phyloP scores from a whole-genome alignment of 331 rosid species.

The Malus hybrid region DNA sequence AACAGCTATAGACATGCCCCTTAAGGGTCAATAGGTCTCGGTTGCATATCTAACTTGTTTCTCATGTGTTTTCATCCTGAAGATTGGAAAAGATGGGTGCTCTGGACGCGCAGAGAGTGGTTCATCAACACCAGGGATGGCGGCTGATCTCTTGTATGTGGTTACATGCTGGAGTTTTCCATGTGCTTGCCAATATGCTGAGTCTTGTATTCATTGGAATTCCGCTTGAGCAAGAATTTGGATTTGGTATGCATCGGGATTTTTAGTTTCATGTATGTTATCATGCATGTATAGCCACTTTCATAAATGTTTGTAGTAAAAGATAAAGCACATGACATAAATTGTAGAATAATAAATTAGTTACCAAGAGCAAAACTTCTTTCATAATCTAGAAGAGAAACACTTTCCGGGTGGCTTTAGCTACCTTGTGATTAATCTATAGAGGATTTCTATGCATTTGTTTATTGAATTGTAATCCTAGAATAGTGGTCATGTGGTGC shows the following conservation, averaged over 20 bases:
- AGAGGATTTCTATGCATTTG: background rate
- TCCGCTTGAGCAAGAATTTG: constrained; percentile 95
- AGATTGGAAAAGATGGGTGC: constrained; percentile 92
- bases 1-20: too few relatives aligned
- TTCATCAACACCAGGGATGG: constrained; percentile 63
- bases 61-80: too few relatives aligned
- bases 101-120: constrained; percentile 61
- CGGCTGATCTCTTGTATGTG: constrained; percentile 82
- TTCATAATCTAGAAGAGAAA: background rate
- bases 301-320: background rate
- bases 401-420: background rate
- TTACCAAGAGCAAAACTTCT: background rate
- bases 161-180: constrained; percentile 93
- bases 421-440: background rate
- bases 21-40: too few relatives aligned
- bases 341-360: background rate
- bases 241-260: constrained; percentile 65
- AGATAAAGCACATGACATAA: background rate
- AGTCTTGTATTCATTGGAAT: constrained; percentile 88
- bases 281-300: background rate
- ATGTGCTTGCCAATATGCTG: constrained; percentile 88
- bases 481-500: too few relatives aligned
- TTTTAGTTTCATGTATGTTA: constrained; percentile 19
- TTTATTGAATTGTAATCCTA: background rate
- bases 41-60: too few relatives aligned